Conservation (phyloP, 768 basidiomycete species). For the Boletellus sp. region DNA sequence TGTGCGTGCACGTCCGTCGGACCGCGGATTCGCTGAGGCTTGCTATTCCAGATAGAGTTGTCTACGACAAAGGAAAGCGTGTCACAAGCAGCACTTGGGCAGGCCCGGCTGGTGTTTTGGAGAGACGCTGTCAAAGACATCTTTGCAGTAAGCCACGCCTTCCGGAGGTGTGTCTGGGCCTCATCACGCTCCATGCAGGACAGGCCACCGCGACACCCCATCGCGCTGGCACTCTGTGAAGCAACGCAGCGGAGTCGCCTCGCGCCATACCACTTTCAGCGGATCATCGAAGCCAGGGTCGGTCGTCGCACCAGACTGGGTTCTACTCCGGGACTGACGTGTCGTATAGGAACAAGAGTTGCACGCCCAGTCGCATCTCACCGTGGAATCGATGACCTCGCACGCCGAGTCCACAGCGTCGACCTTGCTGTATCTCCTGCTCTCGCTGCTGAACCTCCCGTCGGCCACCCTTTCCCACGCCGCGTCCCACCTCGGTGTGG, state of each 20-base stretch:
- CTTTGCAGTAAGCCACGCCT: slow-evolving; percentile 47
- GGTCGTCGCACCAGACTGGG: slow-evolving; percentile 20
- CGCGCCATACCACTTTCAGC: slow-evolving; percentile 72
- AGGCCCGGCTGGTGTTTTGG: slow-evolving; percentile 87
- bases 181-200: slow-evolving; percentile 42
- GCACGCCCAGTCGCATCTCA: slow-evolving; percentile 59
- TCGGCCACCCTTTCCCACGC: slow-evolving; percentile 65
- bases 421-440: slow-evolving; percentile 70
- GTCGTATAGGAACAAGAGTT: slow-evolving; percentile 59
- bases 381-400: slow-evolving; percentile 60
- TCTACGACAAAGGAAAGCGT: slow-evolving; percentile 74
- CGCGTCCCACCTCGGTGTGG: slow-evolving; percentile 76
- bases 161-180: neutral
- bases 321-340: slow-evolving; percentile 19
- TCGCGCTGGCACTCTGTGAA: slow-evolving; percentile 68
- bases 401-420: slow-evolving; percentile 82
- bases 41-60: slow-evolving; percentile 59
- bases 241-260: slow-evolving; percentile 48
- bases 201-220: slow-evolving; percentile 75
- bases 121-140: slow-evolving; percentile 71
- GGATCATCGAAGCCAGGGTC: slow-evolving; percentile 84
- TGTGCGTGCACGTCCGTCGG: slow-evolving; percentile 43
- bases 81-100: slow-evolving; percentile 70
- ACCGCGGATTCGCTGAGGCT: slow-evolving; percentile 5
- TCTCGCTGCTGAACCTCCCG: slow-evolving; percentile 60